Percentiles rank a stretch among this genome's conserved stretches.
Evolutionary conservation across 768 basidiomycete genomes (phyloP).

Genomic region (Rickenella mellea): DNA sequence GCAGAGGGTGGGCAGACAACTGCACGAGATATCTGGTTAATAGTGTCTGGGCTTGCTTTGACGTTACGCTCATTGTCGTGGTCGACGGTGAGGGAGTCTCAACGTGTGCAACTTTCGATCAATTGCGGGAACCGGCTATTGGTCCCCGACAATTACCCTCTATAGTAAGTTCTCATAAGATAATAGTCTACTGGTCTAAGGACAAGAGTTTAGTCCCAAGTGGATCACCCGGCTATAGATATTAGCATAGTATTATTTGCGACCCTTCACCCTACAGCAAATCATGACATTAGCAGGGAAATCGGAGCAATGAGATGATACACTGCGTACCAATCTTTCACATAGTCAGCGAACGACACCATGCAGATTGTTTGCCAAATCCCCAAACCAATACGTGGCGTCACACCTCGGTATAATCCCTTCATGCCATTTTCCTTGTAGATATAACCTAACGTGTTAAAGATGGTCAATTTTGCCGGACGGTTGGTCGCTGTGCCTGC

Average conservation of each 20-base stretch:
- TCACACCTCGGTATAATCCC: slow-evolving; percentile 95
- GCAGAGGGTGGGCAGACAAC: slow-evolving; percentile 58
- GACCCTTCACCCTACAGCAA: not conserved
- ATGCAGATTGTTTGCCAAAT: slow-evolving; percentile 99
- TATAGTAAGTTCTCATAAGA: too few relatives aligned
- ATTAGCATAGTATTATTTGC: not conserved
- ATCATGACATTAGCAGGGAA: not conserved
- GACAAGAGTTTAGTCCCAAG: too few relatives aligned
- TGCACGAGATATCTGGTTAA: slow-evolving; percentile 63
- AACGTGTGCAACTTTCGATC: too few relatives aligned
- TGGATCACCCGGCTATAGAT: too few relatives aligned
- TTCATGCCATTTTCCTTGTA: slow-evolving; percentile 95
- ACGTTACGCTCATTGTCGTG: slow-evolving; percentile 4
- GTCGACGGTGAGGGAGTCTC: too few relatives aligned
- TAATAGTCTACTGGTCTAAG: too few relatives aligned
- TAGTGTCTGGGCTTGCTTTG: slow-evolving; percentile 32
- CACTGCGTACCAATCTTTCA: slow-evolving; percentile 63
- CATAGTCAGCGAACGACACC: slow-evolving; percentile 96
- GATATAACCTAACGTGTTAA: slow-evolving; percentile 88
- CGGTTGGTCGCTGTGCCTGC: slow-evolving; percentile 57
- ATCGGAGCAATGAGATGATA: not conserved
- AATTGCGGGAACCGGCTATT: too few relatives aligned
- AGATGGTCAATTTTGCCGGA: slow-evolving; percentile 84
- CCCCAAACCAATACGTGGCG: slow-evolving; percentile 91
- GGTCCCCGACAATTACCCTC: too few relatives aligned